Base-by-base conservation (phyloP, 306 rosid genomes). In the Hippophae tibetana region DNA sequence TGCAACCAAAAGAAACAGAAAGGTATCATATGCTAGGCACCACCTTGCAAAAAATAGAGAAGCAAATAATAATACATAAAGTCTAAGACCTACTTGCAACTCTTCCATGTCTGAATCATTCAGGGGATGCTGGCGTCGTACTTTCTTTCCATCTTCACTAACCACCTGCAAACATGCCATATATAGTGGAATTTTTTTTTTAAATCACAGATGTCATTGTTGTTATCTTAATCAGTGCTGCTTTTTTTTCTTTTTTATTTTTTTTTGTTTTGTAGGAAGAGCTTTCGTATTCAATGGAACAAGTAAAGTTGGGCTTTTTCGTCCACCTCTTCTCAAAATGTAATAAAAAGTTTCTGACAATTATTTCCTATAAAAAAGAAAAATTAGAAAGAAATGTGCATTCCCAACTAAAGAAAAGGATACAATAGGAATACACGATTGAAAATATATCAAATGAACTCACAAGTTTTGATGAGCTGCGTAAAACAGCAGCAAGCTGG, bases 141-240 rank as follows among this genome's bases (percentile, higher is more conserved):
- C 88, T 76, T 82, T 87, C 87, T 87, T 87, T 70, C 98, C 96
- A 56, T 87, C 98, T 71, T 85, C 96, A 77, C 87, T 76, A 56
- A 92, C 96, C 43, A 83, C 82, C 98, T 92, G 78, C 57, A 78
- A 74, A 67, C 63, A 57, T 52, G 61, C 62, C 57, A 63, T 61
- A 63, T 55, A 69, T 43, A 56, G 64, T 69, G 38, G 31, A 48
- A 44, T 8, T 26, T 42, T 3, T 18, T 74, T 52, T 65, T 59
- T 58, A 42, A 31, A 31, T 31, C 38, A 31, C 38, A 31, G 38
- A 31, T 27, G 4, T 27, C 38, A 27, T 2, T 31, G 3, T 31
- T 31, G 38, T 31, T 31, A 31, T 31, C 3, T 31, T 31, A 31
- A 31, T 31, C 38, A 31, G 38, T 2, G 38, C 38, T 31, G 3